Evolutionary conservation across 2,329 filamentous ascomycete species (phyloP), one percentile per base, ranked within the genome.

Genomic region (Sclerotinia trifoliorum): DNA sequence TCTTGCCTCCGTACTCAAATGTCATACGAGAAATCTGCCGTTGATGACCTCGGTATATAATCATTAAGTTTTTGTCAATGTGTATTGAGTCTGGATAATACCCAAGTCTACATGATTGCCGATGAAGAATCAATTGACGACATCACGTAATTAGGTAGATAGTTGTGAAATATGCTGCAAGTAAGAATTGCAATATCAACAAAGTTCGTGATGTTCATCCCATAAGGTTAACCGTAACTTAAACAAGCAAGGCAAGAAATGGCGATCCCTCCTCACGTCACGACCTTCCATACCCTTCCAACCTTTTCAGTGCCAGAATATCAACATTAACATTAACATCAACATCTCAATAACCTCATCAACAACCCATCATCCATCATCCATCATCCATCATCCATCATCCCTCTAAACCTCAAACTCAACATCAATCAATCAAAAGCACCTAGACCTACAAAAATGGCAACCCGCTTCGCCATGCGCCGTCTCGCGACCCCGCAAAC

Each of bases 401-500:
- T 7, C 29, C 35, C 17, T 3, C 2, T 10, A 29, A 13, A 19
- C 7, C 24, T 17, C 13, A 32, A 5, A 11, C 21, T 29, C 3
- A 17, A 35, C 32, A 52, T 7, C 46, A 46, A 65, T 67, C 58
- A 29, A 56, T 29, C 44, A 51, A 49, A 29, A 29, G 39, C 57
- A 48, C 15, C 19, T 17, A 44, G 2, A 48, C 39, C 24, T 26
- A 26, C 7, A 71, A 39, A 13, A 66, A 77, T 77, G 75, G 70
- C 74, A 63, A 74, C 74, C 48, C 70, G 67, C 48, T 49, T 42
- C 11, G 54, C 70, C 17, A 58, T 76, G 48, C 74, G 74, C 29
- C 69, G 73, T 58, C 24, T 74, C 19, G 68, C 73, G 13, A 68
- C 67, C 15, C 66, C 71, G 35, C 68, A 66, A 24, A 42, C 70